These are phyloP conservation scores for Ogataea populi-albae DNA, from an alignment of 805 yeast genomes.

Conservation along the genomic window DNA sequence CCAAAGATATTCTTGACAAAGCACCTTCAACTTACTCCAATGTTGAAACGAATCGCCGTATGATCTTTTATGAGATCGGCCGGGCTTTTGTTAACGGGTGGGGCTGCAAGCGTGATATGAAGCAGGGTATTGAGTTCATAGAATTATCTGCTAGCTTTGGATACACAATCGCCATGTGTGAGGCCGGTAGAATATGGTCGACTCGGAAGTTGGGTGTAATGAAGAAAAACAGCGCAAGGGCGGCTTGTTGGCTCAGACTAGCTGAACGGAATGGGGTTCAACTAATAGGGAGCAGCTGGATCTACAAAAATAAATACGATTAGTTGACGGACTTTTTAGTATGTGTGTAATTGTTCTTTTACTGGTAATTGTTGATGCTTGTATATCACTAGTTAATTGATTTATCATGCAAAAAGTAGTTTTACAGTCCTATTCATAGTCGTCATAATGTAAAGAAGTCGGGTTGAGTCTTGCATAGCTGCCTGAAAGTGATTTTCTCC, in stretches of 20 bases:
- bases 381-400: no score
- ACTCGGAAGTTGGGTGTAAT: slow-evolving; percentile 46
- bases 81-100: slow-evolving; percentile 53
- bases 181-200: slow-evolving; percentile 68
- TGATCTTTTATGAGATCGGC: slow-evolving; percentile 55
- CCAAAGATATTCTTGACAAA: slow-evolving; percentile 33
- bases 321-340: no score
- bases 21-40: slow-evolving; percentile 11
- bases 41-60: slow-evolving; percentile 19
- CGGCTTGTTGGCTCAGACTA: slow-evolving; percentile 68
- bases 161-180: slow-evolving; percentile 62
- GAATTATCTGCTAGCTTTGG: slow-evolving; percentile 69
- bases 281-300: slow-evolving; percentile 57
- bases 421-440: no score
- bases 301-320: slow-evolving; percentile 62
- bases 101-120: slow-evolving; percentile 54
- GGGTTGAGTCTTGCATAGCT: no score
- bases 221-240: slow-evolving; percentile 56
- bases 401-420: no score
- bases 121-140: slow-evolving; percentile 53
- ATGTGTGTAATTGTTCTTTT: no score
- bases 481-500: background rate
- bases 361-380: no score
- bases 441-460: no score
- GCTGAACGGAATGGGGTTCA: slow-evolving; percentile 62